Conservation (phyloP, 768 basidiomycete genomes). For the Mycena filopes region DNA sequence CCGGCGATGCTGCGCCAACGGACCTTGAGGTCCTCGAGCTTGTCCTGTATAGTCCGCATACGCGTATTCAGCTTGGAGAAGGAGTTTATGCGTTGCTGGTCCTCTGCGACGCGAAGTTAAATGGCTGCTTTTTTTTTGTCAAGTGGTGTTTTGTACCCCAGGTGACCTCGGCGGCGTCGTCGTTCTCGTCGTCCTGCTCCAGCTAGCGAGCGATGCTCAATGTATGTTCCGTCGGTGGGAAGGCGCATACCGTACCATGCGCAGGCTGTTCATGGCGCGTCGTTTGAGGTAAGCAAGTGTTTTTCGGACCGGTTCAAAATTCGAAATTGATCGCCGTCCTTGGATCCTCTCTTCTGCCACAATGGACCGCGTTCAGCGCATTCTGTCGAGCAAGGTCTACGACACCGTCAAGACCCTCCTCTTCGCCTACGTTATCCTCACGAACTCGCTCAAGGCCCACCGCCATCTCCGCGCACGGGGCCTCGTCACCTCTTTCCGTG, state of each 20-base stretch:
- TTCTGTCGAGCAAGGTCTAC: constrained; percentile 33
- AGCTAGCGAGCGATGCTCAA: constrained; percentile 54
- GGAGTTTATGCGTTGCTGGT: constrained; percentile 90
- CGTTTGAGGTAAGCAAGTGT: too few relatives aligned
- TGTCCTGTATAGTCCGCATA: constrained; percentile 75
- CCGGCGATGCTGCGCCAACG: constrained; percentile 18
- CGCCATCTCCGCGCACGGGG: constrained; percentile 77
- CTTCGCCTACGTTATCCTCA: constrained; percentile 67
- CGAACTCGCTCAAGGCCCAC: constrained; percentile 61
- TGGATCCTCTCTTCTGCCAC: not conserved
- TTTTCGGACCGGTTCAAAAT: too few relatives aligned
- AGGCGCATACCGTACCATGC: constrained; percentile 57
- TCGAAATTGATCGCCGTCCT: not conserved
- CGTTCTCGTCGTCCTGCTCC: constrained; percentile 79
- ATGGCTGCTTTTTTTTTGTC: constrained; percentile 20
- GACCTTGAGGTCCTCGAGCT: constrained; percentile 80
- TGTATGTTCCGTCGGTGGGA: not conserved
- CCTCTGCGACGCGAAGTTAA: constrained; percentile 55
- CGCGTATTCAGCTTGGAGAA: constrained; percentile 94
- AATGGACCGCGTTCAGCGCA: constrained; percentile 17
- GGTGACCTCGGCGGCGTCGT: constrained; percentile 81
- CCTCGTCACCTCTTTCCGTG: constrained; percentile 55
- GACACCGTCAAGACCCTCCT: constrained; percentile 66
- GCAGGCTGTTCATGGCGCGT: constrained; percentile 55
- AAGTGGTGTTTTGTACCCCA: constrained; percentile 86